Conservation (phyloP, 352 stramenopile species). For the Pythium aphanidermatum region DNA sequence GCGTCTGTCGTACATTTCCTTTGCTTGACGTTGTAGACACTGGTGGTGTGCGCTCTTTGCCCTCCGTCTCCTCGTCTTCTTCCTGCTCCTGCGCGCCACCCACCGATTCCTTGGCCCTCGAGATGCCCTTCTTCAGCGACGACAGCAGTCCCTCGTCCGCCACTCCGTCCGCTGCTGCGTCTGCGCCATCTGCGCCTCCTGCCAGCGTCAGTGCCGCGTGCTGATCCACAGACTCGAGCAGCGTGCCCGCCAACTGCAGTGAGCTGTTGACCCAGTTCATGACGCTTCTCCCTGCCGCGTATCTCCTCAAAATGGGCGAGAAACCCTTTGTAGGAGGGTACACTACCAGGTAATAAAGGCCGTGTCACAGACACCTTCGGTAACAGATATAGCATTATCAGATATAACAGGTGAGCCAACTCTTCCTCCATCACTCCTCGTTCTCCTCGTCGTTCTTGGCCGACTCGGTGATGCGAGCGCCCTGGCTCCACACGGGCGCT, state of each 20-base stretch:
- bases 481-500: conserved; percentile 50
- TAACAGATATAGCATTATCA: too few relatives aligned
- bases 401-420: too few relatives aligned
- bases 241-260: conserved; percentile 66
- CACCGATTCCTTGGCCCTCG: conserved; percentile 15
- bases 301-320: too few relatives aligned
- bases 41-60: conserved; percentile 9
- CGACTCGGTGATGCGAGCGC: conserved; percentile 22
- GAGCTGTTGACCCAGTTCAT: conserved; percentile 87
- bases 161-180: conserved; percentile 14
- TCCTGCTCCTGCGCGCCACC: conserved; percentile 15
- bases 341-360: too few relatives aligned
- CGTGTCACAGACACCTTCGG: too few relatives aligned
- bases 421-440: background rate
- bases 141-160: conserved; percentile 24
- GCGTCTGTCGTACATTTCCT: conserved; percentile 12
- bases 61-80: conserved; percentile 5
- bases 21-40: conserved; percentile 9
- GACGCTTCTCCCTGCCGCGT: too few relatives aligned
- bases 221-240: conserved; percentile 85
- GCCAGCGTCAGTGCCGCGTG: conserved; percentile 68
- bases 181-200: conserved; percentile 3
- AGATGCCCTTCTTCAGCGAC: conserved; percentile 24
- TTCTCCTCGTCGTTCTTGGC: conserved; percentile 11
- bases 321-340: too few relatives aligned